Percentiles rank a stretch among this genome's conserved stretches.
Evolutionary conservation across 2,329 filamentous ascomycete genomes (phyloP).

Genomic region (Dendrostoma leiphaemia): DNA sequence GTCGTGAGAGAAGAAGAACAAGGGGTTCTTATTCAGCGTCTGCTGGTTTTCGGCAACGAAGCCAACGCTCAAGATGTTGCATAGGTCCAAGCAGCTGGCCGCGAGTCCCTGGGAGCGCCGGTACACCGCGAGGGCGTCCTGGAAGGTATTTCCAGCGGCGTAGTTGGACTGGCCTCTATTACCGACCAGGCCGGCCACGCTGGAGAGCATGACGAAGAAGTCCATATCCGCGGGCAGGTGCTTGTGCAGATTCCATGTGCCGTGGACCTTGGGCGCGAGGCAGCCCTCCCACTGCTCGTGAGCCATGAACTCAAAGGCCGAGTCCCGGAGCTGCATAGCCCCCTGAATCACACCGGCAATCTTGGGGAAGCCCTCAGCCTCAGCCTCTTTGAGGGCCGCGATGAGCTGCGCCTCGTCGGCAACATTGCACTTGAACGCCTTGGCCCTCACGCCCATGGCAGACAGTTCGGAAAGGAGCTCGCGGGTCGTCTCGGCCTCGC

Average conservation of each 20-base stretch:
- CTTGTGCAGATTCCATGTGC: constrained; percentile 14
- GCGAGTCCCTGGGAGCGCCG: constrained; percentile 21
- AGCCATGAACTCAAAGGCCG: constrained; percentile 14
- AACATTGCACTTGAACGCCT: constrained; percentile 28
- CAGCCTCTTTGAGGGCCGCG: constrained; percentile 22
- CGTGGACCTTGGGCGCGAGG: constrained; percentile 10
- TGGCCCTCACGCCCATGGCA: constrained; percentile 23
- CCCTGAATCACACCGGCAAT: constrained; percentile 39
- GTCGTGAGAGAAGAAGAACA: constrained; percentile 19
- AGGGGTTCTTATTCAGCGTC: constrained; percentile 17
- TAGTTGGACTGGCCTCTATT: constrained; percentile 16
- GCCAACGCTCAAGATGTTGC: constrained; percentile 26
- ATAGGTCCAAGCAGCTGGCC: constrained; percentile 24
- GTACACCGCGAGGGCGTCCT: constrained; percentile 29
- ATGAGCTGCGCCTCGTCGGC: constrained; percentile 27
- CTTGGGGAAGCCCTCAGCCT: constrained; percentile 23
- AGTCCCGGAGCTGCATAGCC: constrained; percentile 15
- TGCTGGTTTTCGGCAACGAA: constrained; percentile 22
- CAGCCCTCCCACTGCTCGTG: constrained; percentile 7
- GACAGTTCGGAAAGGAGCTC: constrained; percentile 24
- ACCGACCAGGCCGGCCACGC: constrained; percentile 8
- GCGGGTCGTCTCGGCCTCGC: constrained; percentile 15
- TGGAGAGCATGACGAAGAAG: constrained; percentile 19
- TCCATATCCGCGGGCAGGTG: constrained; percentile 22
- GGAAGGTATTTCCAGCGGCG: constrained; percentile 32